Percentiles rank a stretch among this genome's conserved stretches.
phyloP scores from a whole-genome alignment of 805 yeast species.

The Yarrowia sp. region DNA sequence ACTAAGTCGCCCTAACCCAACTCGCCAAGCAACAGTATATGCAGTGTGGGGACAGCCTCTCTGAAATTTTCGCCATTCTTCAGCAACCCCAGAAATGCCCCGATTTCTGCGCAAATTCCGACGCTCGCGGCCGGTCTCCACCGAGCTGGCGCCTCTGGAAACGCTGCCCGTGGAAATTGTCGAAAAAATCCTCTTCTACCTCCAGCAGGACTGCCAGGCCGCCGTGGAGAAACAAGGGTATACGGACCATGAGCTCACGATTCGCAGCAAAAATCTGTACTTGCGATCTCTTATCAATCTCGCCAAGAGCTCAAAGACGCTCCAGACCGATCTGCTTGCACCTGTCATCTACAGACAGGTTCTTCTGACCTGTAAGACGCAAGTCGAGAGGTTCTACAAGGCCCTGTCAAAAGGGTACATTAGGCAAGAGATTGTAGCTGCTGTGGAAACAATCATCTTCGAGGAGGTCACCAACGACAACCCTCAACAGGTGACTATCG shows the following conservation, averaged over 20 bases:
- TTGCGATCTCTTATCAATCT: conserved; percentile 14
- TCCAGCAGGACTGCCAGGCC: conserved; percentile 11
- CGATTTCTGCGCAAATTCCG: conserved; percentile 35
- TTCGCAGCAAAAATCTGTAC: conserved; percentile 24
- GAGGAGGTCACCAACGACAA: conserved; percentile 28
- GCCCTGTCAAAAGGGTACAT: conserved; percentile 26
- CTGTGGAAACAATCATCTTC: conserved; percentile 19
- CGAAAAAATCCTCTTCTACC: conserved; percentile 15
- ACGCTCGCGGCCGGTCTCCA: conserved; percentile 8
- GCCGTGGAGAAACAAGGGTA: conserved; percentile 5
- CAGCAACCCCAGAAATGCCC: conserved; percentile 10
- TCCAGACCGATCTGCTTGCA: conserved; percentile 25
- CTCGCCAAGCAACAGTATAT: conserved; percentile 20
- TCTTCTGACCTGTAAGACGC: conserved; percentile 13
- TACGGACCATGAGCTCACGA: conserved; percentile 29
- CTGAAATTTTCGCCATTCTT: not conserved
- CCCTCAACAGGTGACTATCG: conserved; percentile 29
- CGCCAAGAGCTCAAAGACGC: conserved; percentile 12
- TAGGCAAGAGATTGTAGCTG: conserved; percentile 12
- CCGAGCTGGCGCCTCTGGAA: conserved; percentile 29
- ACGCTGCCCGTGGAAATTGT: conserved; percentile 31
- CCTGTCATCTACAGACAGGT: conserved; percentile 38
- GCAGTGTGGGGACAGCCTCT: not conserved
- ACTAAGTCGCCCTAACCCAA: conserved; percentile 6
- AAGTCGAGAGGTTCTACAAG: conserved; percentile 25